Evolutionary conservation across 768 basidiomycete species (phyloP).

Genomic region (Porphyrellus cyaneotinctus): DNA sequence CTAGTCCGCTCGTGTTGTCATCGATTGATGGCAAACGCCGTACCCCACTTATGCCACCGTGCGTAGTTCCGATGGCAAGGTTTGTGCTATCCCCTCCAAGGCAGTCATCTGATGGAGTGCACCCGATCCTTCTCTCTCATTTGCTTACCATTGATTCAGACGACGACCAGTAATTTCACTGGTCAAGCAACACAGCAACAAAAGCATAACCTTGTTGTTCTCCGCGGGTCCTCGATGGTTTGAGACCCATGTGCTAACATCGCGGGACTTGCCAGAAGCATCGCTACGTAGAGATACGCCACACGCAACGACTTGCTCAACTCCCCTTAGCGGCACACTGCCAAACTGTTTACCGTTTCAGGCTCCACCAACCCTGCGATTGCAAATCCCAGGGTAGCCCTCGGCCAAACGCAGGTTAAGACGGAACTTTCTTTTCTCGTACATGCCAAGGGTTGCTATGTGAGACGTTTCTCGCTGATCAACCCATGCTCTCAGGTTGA

Average conservation of each 20-base stretch:
- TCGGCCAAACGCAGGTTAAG: background rate
- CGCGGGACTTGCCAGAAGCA: constrained; percentile 13
- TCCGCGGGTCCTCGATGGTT: constrained; percentile 28
- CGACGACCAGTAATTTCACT: background rate
- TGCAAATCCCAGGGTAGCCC: constrained; percentile 1
- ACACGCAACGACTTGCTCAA: background rate
- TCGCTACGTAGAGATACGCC: background rate
- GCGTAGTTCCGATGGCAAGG: constrained; percentile 8
- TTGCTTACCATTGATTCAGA: background rate
- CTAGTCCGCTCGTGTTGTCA: constrained; percentile 10
- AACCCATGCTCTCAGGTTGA: constrained; percentile 5
- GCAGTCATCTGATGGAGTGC: constrained; percentile 15
- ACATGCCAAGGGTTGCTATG: background rate
- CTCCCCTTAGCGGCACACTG: background rate
- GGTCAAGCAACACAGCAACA: constrained; percentile 7
- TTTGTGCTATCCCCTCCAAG: constrained; percentile 13
- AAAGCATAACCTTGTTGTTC: constrained; percentile 5
- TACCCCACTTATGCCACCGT: constrained; percentile 16
- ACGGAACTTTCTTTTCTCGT: background rate
- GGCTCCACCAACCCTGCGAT: background rate
- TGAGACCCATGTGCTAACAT: constrained; percentile 14
- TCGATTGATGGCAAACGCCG: constrained; percentile 19
- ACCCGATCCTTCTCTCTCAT: constrained; percentile 6
- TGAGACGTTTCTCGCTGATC: background rate
- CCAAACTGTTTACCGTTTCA: background rate